Evolutionary conservation across 202 grass and related monocot species (phyloP).

Genomic region (Carex arenaria): DNA sequence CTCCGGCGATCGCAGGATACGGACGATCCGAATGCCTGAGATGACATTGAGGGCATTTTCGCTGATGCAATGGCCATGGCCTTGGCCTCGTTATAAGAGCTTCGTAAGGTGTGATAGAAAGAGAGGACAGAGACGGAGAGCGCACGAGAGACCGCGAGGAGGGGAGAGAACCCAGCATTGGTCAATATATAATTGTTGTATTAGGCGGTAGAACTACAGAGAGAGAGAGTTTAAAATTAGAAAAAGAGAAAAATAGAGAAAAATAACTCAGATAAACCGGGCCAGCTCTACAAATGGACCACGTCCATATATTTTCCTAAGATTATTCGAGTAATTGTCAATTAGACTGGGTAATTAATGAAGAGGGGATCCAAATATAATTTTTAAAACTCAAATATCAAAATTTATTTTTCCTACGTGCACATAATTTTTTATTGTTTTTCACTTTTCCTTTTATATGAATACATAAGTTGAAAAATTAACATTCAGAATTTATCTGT

Average conservation of each 20-base stretch:
- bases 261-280: background rate
- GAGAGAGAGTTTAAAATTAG: conserved; percentile 14
- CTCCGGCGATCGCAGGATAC: background rate
- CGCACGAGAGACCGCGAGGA: background rate
- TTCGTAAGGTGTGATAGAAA: background rate
- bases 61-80: conserved; percentile 5
- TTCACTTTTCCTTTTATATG: no score
- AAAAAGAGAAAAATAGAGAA: conserved; percentile 13
- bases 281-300: background rate
- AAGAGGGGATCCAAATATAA: no score
- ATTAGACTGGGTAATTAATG: background rate
- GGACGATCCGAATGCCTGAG: background rate
- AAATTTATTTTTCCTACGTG: no score
- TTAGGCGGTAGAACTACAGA: background rate
- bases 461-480: no score
- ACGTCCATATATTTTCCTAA: background rate
- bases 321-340: background rate
- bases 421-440: no score
- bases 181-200: background rate
- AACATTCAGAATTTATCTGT: no score
- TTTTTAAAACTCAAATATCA: no score
- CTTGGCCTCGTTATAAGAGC: background rate
- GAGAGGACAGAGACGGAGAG: background rate
- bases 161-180: background rate
- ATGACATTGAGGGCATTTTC: background rate